Percentiles rank a stretch among this genome's conserved stretches.
Evolutionary conservation across 345 rosid genomes (phyloP).

Genomic region (Lumnitzera littorea): DNA sequence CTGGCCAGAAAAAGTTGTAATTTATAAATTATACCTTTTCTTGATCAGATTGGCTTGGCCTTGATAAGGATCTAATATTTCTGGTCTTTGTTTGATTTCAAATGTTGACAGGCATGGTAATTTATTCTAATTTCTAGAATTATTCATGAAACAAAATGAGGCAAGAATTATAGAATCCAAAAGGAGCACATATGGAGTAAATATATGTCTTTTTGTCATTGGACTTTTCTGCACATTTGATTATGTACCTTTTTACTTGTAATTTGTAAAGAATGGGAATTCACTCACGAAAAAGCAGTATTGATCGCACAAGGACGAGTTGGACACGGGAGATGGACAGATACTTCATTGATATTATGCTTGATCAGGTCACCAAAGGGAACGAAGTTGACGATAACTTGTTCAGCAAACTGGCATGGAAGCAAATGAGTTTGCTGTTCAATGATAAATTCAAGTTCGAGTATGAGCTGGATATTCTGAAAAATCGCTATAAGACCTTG

Average conservation of each 20-base stretch:
- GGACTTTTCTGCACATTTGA: too few species aligned
- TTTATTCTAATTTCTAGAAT: too few species aligned
- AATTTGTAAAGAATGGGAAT: slow-evolving; percentile 21
- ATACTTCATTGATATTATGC: slow-evolving; percentile 62
- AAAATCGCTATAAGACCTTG: slow-evolving; percentile 58
- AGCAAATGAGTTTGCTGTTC: slow-evolving; percentile 59
- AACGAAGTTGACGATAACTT: slow-evolving; percentile 64
- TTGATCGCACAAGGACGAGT: slow-evolving; percentile 57
- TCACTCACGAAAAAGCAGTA: slow-evolving; percentile 15
- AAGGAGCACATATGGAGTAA: too few species aligned
- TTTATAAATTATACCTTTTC: too few species aligned
- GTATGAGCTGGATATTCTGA: slow-evolving; percentile 62
- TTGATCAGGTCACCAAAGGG: slow-evolving; percentile 67
- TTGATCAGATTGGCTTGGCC: too few species aligned
- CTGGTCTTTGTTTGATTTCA: too few species aligned
- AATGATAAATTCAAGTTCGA: slow-evolving; percentile 51
- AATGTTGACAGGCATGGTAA: too few species aligned
- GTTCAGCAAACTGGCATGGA: slow-evolving; percentile 84
- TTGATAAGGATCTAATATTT: too few species aligned
- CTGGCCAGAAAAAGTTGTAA: too few species aligned
- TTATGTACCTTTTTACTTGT: neutral
- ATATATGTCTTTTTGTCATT: too few species aligned
- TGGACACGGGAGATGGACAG: slow-evolving; percentile 90
- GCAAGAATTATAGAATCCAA: too few species aligned
- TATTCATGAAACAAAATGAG: too few species aligned